phyloP scores from a whole-genome alignment of 176 grass and related monocot species.

The Neostapfia colusana region DNA sequence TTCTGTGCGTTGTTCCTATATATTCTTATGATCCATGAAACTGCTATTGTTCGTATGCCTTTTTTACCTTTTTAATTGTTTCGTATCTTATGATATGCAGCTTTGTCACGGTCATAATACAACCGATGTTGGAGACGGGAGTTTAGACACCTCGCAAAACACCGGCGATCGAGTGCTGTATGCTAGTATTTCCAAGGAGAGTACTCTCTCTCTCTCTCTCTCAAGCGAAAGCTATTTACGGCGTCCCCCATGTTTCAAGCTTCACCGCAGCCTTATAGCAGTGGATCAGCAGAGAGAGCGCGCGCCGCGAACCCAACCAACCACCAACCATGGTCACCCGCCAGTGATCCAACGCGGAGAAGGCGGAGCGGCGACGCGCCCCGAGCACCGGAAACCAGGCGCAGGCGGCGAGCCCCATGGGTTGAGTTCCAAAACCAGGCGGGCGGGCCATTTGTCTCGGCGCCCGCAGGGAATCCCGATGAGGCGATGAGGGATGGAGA shows the following conservation, averaged over 20 bases:
- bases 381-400: neutral
- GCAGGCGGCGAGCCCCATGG: neutral
- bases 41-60: no score
- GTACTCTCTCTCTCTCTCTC: neutral
- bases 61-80: no score
- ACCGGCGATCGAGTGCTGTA: neutral
- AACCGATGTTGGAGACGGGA: no score
- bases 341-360: neutral
- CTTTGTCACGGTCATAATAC: no score
- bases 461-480: slow-evolving; percentile 51
- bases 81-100: no score
- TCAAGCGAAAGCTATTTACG: slow-evolving; percentile 22
- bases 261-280: slow-evolving; percentile 34
- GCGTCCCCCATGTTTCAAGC: slow-evolving; percentile 40
- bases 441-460: slow-evolving; percentile 26
- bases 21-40: no score
- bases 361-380: neutral
- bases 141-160: no score
- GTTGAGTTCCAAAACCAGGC: slow-evolving; percentile 17
- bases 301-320: slow-evolving; percentile 26
- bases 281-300: slow-evolving; percentile 18
- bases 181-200: neutral
- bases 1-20: no score
- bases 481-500: neutral
- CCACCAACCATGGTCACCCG: neutral